A percentile compares a stretch with the other conserved stretches of the same genome.
These are phyloP conservation scores for Debaryomycetaceae sp. DNA, from an alignment of 1,139 yeast species.

Conservation along the genomic window DNA sequence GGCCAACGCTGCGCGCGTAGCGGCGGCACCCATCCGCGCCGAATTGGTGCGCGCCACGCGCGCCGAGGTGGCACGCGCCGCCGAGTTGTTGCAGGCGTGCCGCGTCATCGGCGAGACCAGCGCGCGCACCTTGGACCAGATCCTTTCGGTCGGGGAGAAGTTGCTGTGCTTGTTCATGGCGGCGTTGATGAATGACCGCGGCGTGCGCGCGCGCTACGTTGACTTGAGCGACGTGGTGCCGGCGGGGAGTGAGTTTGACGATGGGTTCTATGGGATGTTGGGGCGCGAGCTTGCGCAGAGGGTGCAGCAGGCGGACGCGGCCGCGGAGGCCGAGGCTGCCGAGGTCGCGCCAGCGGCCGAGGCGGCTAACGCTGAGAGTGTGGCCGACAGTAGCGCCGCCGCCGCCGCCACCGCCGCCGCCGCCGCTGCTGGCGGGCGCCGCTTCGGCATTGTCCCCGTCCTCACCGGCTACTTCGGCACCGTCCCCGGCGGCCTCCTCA, in stretches of 20 bases:
- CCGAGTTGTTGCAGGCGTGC: constrained; percentile 76
- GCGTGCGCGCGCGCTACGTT: constrained; percentile 69
- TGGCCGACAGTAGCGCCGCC: not conserved
- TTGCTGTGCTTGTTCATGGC: constrained; percentile 86
- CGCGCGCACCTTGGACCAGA: constrained; percentile 79
- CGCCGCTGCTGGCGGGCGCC: not conserved
- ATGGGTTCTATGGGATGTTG: constrained; percentile 61
- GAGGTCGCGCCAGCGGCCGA: not conserved
- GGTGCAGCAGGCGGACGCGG: too few species aligned
- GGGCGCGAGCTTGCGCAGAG: constrained; percentile 37
- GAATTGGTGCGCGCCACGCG: constrained; percentile 54
- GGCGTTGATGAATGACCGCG: constrained; percentile 75
- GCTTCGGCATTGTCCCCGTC: constrained; percentile 66
- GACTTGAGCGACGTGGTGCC: constrained; percentile 75
- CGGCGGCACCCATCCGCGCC: constrained; percentile 41
- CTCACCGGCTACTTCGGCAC: constrained; percentile 93
- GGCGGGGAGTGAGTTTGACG: constrained; percentile 47
- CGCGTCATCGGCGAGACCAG: constrained; percentile 89
- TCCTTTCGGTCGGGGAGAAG: constrained; percentile 93
- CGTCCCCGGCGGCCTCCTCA: constrained; percentile 89
- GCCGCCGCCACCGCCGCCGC: not conserved
- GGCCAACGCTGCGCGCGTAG: constrained; percentile 57
- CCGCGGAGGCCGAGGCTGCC: constrained; percentile 1
- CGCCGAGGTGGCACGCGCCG: constrained; percentile 62
- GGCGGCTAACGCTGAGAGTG: not conserved